Evolutionary conservation across 1,284 basidiomycete species (phyloP), one percentile per base, ranked within the genome.

Genomic region (Pyrrhoderma noxium): DNA sequence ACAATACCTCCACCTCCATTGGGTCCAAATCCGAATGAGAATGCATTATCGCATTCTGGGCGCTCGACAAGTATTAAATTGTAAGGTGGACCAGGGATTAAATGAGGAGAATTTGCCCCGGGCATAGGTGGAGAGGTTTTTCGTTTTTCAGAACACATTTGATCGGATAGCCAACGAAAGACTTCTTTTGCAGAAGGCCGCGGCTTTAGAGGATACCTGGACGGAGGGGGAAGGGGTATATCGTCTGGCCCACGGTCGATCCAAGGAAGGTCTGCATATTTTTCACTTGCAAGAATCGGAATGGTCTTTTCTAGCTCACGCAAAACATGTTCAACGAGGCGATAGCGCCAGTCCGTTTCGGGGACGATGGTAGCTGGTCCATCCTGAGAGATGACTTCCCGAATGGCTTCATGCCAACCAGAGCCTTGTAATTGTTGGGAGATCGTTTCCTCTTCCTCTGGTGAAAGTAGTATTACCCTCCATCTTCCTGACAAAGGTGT

Each of bases 21-120:
- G 1, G 88, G 86, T 11, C 92, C 92, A 59, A 94, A 94, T 1
- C 92, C 91, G 62, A 92, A 93, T 1, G 87, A 90, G 62, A 95
- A 93, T 1, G 92, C 92, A 61, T 93, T 95, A 14, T 76, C 75
- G 23, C 80, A 72, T 47, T 85, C 81, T 0, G 89, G 82, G 52
- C 82, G 80, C 54, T 93, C 87, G 49, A 93, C 79, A n/a, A 94
- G 64, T 46, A 95, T 71, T 8, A 95, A 68, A 23, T 87, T 88
- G 64, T 92, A 95, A 0, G 92, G 91, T 38, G 90, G 89, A 0
- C 91, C 91, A 5, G 85, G 69, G 46, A 85, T 76, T 11, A 73
- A 64, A 58, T 85, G 81, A 3, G 81, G 74, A 40, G 52, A 37
- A 11, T 51, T 37, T 18, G 35, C 31, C 8, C 18, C 45, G 14